These are phyloP conservation scores for Fusarium staphyleae DNA, from an alignment of 2,329 filamentous ascomycete genomes.

Conservation along the genomic window DNA sequence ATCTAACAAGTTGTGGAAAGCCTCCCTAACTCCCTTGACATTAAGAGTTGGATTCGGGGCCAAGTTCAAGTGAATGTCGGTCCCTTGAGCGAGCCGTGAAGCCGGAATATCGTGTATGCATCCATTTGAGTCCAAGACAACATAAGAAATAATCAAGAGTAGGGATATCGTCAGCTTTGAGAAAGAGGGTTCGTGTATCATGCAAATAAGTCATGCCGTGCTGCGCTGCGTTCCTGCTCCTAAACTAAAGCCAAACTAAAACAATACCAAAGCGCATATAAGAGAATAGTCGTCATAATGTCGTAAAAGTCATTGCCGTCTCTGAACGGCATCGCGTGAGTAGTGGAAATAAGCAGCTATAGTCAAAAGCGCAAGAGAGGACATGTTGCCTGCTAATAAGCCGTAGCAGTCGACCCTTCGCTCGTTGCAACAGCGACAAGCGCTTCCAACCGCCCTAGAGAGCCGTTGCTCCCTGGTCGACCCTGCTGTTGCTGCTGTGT, in stretches of 20 bases:
- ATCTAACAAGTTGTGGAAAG: constrained; percentile 24
- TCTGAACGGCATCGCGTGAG: constrained; percentile 6
- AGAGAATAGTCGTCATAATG: constrained; percentile 33
- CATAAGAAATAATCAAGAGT: constrained; percentile 14
- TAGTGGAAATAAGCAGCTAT: background rate
- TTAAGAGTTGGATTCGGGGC: constrained; percentile 3
- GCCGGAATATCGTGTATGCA: constrained; percentile 27
- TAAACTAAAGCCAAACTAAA: constrained; percentile 23
- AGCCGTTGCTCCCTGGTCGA: constrained; percentile 42
- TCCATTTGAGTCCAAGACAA: constrained; percentile 13
- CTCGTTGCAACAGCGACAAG: constrained; percentile 55
- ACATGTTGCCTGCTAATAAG: constrained; percentile 41
- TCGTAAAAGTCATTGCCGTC: constrained; percentile 38
- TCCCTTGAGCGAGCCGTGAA: constrained; percentile 3
- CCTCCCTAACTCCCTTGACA: constrained; percentile 5
- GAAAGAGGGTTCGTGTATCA: constrained; percentile 35
- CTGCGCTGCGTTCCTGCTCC: constrained; percentile 33
- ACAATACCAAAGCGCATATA: background rate
- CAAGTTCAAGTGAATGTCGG: constrained; percentile 10
- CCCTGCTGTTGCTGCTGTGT: constrained; percentile 44
- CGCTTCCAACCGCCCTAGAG: constrained; percentile 51
- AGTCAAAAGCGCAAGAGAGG: background rate
- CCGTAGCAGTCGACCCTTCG: constrained; percentile 52
- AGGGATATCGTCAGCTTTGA: constrained; percentile 27
- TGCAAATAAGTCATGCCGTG: constrained; percentile 30